These are phyloP conservation scores for Psidium friedrichsthalianum DNA, from an alignment of 345 rosid genomes.

Conservation along the genomic window DNA sequence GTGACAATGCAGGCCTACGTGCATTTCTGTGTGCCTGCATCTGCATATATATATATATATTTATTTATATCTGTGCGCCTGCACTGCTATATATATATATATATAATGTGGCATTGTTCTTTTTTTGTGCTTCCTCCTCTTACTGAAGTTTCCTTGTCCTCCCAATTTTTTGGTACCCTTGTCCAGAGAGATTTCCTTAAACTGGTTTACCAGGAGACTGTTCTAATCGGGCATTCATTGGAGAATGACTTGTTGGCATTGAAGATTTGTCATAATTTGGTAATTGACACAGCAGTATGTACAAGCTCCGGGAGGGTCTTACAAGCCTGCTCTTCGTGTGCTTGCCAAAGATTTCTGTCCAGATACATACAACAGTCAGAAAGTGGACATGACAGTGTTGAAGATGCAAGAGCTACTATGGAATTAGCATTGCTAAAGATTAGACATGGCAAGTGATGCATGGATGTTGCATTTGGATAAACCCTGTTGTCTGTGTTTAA, in stretches of 20 bases:
- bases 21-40: not conserved
- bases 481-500: not conserved
- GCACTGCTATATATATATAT: no score
- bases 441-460: slow-evolving; percentile 45
- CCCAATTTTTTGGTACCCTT: slow-evolving; percentile 8
- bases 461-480: not conserved
- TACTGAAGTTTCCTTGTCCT: not conserved
- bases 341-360: slow-evolving; percentile 76
- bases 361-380: slow-evolving; percentile 75
- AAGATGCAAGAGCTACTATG: slow-evolving; percentile 91
- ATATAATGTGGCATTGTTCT: not conserved
- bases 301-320: slow-evolving; percentile 74
- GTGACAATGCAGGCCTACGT: not conserved
- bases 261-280: slow-evolving; percentile 74
- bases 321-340: slow-evolving; percentile 73
- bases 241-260: slow-evolving; percentile 84
- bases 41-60: not conserved
- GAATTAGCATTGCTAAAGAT: slow-evolving; percentile 83
- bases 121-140: not conserved
- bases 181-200: slow-evolving; percentile 69
- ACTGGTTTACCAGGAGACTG: slow-evolving; percentile 74
- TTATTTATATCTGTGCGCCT: no score
- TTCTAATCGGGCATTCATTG: slow-evolving; percentile 93
- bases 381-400: slow-evolving; percentile 77
- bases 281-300: slow-evolving; percentile 88